Evolutionary conservation across 345 rosid species (phyloP).

Genomic region (Hirschfeldia incana): DNA sequence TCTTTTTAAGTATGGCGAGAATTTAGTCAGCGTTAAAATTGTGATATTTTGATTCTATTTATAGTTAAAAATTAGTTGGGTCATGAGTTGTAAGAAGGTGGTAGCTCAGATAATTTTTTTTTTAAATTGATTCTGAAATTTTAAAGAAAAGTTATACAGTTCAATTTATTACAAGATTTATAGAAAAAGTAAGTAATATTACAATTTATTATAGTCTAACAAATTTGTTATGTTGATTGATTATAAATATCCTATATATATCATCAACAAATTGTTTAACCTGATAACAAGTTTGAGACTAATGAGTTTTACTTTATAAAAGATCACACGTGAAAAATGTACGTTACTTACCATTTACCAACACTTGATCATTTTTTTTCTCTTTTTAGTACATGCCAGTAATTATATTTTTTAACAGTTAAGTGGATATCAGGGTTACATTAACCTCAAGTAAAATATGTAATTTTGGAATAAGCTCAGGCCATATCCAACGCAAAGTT

Average conservation of each 20-base stretch:
- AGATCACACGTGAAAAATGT: neutral
- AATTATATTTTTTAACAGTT: neutral
- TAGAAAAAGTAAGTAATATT: neutral
- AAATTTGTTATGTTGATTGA: neutral
- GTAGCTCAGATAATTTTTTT: neutral
- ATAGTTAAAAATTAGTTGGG: neutral
- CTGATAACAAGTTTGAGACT: neutral
- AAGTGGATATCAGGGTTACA: neutral
- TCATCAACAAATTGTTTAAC: neutral
- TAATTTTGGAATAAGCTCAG: no score
- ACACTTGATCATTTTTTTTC: neutral
- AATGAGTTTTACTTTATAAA: neutral
- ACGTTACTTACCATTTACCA: neutral
- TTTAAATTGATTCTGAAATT: neutral
- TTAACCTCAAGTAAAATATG: neutral
- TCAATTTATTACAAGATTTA: neutral
- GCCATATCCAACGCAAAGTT: no score
- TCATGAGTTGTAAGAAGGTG: slow-evolving; percentile 9
- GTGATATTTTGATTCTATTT: neutral
- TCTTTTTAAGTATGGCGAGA: no score
- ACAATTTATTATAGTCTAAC: neutral
- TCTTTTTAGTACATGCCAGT: neutral
- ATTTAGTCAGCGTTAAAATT: neutral
- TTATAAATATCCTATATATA: neutral
- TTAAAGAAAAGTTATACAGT: neutral